Evolutionary conservation across 257 asterid species (phyloP), one percentile per base, ranked within the genome.

Genomic region (Schizonepeta tenuifolia): DNA sequence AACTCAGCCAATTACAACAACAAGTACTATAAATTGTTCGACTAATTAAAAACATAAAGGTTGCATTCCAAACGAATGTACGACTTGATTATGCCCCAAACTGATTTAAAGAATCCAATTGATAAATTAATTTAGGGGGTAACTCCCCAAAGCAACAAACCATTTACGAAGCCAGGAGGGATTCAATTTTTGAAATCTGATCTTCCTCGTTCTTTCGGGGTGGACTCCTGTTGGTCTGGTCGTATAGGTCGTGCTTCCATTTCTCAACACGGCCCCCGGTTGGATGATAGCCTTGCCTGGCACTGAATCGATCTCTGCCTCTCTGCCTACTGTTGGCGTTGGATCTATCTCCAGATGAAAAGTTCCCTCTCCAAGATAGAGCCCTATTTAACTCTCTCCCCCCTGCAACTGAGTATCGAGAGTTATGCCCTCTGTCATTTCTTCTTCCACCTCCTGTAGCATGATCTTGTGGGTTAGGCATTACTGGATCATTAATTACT

Each of bases 231-330:
- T 86, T 89, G 11, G 94, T 87, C 83, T 89, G 92, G 22, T 81
- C 77, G 51, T 78, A 93, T 62, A 91, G 95, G 78, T 93, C 98
- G 70, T 93, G 98, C 77, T 91, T 91, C 98, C 98, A 93, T 86
- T 89, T 91, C 60, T 88, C 96, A 74, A 64, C 88, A 79, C 78
- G 83, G 13, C 78, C 89, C 41, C 89, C 85, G 18, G 62, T 73
- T 22, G 86, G 83, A 35, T 63, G 84, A 49, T 82, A 66, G 11
- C 79, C 86, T 75, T 75, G 89, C 79, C 86, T 77, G 38, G 82
- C 77, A 38, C 67, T 21, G 47, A 85, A 78, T 67, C 89, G 55
- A 60, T 89, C 94, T 74, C 93, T 70, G 62, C 86, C 89, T 70
- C 81, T 75, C 66, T 70, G 73, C 69, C 82, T 71, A 70, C 70